Evolutionary conservation across 2,329 filamentous ascomycete genomes (phyloP), one percentile per base, ranked within the genome.

Genomic region (Juglanconis juglandina): DNA sequence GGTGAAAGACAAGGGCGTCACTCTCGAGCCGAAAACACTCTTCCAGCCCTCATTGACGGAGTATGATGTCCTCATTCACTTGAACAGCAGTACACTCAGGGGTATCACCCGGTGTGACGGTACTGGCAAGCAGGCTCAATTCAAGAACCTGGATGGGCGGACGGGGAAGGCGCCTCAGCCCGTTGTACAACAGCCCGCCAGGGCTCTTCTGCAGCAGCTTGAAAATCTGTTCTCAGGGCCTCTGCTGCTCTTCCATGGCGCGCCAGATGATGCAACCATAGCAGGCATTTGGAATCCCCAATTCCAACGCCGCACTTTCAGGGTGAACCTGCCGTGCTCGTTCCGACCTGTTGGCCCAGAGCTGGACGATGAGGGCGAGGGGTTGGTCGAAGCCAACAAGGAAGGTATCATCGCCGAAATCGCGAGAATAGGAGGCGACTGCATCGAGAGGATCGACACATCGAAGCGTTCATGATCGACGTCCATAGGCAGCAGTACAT

Each of bases 1-100:
- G 10, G 76, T 91, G 56, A 77, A 77, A 49, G 77, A 81, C 7
- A 70, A 83, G 39, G 81, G 81, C 33, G 69, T 82, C 33, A 73
- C 76, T 11, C 73, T 91, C 56, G 77, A 87, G 52, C 74, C 82
- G 1, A 76, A 79, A 37, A 73, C 77, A 1, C 80, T 98, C 8
- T 98, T 98, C 75, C 79, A 83, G n/a, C 81, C 89, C 3, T 85
- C 88, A 0, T 79, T 91, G 5, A 74, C 75, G 9, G 92, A 96
- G 65, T 99, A 93, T 72, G 92, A 98, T 71, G 88, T 98, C 64
- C 77, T 94, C n/a, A 78, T 99, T 58, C 84, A 88, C 69, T 77
- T 98, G 24, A 83, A 85, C 14, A 66, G 80, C 37, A 86, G 83
- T 65, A 77, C 77, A 53, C 71, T 83, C 49, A 78, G 77, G 68